These are phyloP conservation scores for Apocynum venetum DNA, from an alignment of 257 asterid genomes.

Conservation along the genomic window DNA sequence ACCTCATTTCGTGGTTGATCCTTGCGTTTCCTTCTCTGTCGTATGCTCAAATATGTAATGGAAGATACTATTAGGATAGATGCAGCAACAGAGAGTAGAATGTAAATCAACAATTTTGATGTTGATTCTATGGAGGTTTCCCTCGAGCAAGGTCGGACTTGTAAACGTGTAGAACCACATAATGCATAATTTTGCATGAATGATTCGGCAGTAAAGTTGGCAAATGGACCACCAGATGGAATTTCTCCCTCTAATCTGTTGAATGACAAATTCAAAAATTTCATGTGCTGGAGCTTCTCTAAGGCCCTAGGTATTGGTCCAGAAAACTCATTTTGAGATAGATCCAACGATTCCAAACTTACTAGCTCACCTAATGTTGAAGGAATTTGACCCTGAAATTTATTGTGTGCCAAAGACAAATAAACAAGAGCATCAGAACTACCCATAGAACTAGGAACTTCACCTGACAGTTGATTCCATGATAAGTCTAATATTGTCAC, in stretches of 20 bases:
- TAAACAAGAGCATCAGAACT: conserved; percentile 25
- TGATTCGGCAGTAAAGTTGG: conserved; percentile 34
- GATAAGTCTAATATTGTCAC: conserved; percentile 34
- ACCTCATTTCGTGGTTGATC: too few relatives aligned
- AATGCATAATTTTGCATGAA: conserved; percentile 32
- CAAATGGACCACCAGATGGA: conserved; percentile 34
- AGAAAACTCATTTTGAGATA: conserved; percentile 34
- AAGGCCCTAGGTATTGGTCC: conserved; percentile 40
- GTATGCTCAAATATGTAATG: too few relatives aligned
- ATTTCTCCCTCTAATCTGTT: conserved; percentile 26
- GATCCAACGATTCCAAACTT: conserved; percentile 44
- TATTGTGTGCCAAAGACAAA: conserved; percentile 44
- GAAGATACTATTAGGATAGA: too few relatives aligned
- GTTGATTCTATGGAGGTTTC: too few relatives aligned
- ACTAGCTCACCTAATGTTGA: conserved; percentile 30
- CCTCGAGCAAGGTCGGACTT: conserved; percentile 31
- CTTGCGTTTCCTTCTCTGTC: too few relatives aligned
- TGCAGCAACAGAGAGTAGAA: too few relatives aligned
- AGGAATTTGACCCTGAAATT: conserved; percentile 41
- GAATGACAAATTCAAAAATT: conserved; percentile 29
- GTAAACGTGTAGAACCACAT: conserved; percentile 30
- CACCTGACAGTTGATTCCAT: conserved; percentile 44
- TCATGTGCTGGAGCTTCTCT: conserved; percentile 28
- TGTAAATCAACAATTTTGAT: too few relatives aligned
- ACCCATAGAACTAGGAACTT: conserved; percentile 37